phyloP scores from a whole-genome alignment of 495 filamentous ascomycete genomes.

The Astrothelium macrocarpum region DNA sequence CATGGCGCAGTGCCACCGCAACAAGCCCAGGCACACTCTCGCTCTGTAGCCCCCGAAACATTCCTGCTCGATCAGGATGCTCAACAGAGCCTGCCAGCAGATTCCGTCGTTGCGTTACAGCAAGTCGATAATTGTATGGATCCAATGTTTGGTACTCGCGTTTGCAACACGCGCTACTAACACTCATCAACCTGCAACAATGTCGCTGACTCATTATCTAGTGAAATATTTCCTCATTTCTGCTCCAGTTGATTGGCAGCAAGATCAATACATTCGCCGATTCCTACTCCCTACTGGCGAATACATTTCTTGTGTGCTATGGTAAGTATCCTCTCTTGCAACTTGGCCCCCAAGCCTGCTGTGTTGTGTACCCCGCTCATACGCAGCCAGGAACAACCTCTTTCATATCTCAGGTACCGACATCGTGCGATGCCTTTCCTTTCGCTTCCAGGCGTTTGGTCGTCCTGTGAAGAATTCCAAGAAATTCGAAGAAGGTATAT shows the following conservation, averaged over 20 bases:
- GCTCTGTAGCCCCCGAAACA: constrained; percentile 61
- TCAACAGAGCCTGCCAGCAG: constrained; percentile 88
- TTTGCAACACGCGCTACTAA: constrained; percentile 1
- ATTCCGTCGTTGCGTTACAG: constrained; percentile 93
- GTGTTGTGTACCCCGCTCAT: constrained; percentile 19
- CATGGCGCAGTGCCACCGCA: constrained; percentile 6
- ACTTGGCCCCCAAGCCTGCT: too few species aligned
- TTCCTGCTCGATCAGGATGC: constrained; percentile 96
- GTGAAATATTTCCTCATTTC: constrained; percentile 99
- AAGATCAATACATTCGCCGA: constrained; percentile 90
- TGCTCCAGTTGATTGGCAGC: constrained; percentile 94
- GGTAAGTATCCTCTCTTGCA: constrained; percentile 54
- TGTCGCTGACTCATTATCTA: constrained; percentile 34
- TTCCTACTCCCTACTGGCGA: constrained; percentile 95
- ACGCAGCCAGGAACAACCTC: constrained; percentile 73
- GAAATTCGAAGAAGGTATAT: constrained; percentile 99
- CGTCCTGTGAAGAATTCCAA: constrained; percentile 99
- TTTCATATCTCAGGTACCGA: constrained; percentile 99
- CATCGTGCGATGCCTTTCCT: constrained; percentile 95
- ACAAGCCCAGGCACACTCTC: constrained; percentile 8
- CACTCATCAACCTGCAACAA: constrained; percentile 3
- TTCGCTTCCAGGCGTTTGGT: constrained; percentile 96
- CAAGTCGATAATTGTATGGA: constrained; percentile 95
- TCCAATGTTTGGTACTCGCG: background rate
- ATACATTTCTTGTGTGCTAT: constrained; percentile 96